Evolutionary conservation across 768 basidiomycete species (phyloP).

Genomic region (Boletus patriciae): DNA sequence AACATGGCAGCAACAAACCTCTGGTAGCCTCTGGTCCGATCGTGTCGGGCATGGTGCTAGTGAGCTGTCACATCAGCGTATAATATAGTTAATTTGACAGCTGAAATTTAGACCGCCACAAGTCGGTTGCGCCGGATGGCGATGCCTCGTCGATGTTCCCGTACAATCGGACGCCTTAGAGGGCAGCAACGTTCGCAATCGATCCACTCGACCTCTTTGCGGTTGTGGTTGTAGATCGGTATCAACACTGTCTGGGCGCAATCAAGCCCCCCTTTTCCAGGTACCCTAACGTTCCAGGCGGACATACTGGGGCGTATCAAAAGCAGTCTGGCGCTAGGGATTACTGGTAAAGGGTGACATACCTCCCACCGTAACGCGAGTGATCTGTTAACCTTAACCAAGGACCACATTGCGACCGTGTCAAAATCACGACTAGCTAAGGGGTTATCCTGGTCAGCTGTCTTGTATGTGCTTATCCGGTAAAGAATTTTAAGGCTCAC

Average conservation of each 20-base stretch:
- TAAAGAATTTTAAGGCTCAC: conserved; percentile 11
- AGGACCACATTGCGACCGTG: background rate
- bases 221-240: background rate
- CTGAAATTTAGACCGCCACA: conserved; percentile 8
- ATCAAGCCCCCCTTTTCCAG: conserved; percentile 1
- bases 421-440: conserved; percentile 16
- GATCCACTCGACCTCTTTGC: background rate
- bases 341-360: conserved; percentile 8
- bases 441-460: conserved; percentile 28
- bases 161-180: background rate
- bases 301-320: background rate
- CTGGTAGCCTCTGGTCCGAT: too few species aligned
- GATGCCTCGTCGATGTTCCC: background rate
- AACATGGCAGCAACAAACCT: background rate
- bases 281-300: background rate
- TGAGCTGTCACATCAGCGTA: conserved; percentile 1
- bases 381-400: conserved; percentile 17
- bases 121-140: background rate
- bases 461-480: conserved; percentile 23
- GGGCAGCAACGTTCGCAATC: background rate
- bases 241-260: background rate
- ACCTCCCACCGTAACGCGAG: background rate
- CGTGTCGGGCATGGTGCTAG: background rate
- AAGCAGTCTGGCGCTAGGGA: background rate
- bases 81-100: conserved; percentile 1